Conservation (phyloP, 1,284 basidiomycete species). For the Austroboletus sp. region DNA sequence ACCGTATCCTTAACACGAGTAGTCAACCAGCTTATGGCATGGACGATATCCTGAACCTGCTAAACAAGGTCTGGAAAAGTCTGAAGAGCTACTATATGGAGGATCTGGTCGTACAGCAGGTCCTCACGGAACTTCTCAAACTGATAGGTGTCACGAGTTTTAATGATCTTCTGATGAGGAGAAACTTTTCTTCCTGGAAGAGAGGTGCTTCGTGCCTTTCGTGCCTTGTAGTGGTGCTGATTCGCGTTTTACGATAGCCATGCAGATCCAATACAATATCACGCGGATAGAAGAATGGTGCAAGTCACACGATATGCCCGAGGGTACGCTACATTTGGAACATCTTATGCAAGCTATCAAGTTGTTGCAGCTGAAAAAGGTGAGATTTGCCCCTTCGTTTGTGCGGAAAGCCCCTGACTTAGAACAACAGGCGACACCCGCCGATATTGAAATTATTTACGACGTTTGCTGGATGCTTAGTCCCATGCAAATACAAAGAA, state of each 20-base stretch:
- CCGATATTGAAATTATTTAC: slow-evolving; percentile 97
- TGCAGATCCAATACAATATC: slow-evolving; percentile 99
- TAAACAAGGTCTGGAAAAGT: slow-evolving; percentile 98
- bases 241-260: slow-evolving; percentile 49
- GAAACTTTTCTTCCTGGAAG: slow-evolving; percentile 99
- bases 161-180: slow-evolving; percentile 96
- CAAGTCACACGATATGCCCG: slow-evolving; percentile 97
- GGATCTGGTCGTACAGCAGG: slow-evolving; percentile 94
- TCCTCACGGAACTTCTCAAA: slow-evolving; percentile 92
- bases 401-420: slow-evolving; percentile 8
- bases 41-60: slow-evolving; percentile 95
- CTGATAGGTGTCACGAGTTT: slow-evolving; percentile 96
- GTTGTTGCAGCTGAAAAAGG: slow-evolving; percentile 96
- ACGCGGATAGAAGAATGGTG: slow-evolving; percentile 97
- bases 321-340: slow-evolving; percentile 94
- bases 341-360: slow-evolving; percentile 99
- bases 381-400: slow-evolving; percentile 28
- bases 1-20: slow-evolving; percentile 82
- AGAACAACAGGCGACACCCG: slow-evolving; percentile 65
- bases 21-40: slow-evolving; percentile 89
- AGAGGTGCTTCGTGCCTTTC: slow-evolving; percentile 57
- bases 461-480: slow-evolving; percentile 99
- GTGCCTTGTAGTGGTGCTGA: slow-evolving; percentile 1
- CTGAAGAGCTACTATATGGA: slow-evolving; percentile 99
- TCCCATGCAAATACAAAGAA: slow-evolving; percentile 97